Conservation (phyloP, 2,329 filamentous ascomycete species). For the Emergomyces africanus region DNA sequence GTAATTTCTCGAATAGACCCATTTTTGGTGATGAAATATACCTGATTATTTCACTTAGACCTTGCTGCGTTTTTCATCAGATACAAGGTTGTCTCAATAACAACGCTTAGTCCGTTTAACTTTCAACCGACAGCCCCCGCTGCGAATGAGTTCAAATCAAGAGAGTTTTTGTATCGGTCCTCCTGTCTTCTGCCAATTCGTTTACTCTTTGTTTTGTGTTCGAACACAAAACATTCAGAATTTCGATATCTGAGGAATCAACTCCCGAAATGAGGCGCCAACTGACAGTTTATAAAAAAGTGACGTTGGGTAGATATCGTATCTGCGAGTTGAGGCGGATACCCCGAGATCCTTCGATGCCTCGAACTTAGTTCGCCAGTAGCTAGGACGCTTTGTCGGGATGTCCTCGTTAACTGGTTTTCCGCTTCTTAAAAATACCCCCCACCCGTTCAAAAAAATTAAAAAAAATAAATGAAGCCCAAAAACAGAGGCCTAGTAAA, state of each 20-base stretch:
- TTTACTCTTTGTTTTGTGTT: neutral
- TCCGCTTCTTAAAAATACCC: neutral
- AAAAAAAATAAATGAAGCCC: neutral
- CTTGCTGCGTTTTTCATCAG: neutral
- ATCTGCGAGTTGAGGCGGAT: neutral
- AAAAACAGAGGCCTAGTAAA: neutral
- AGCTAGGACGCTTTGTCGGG: neutral
- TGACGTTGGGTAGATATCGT: neutral
- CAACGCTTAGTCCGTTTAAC: neutral
- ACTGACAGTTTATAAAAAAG: neutral
- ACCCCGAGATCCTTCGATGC: neutral
- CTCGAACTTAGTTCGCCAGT: neutral
- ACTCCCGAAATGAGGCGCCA: neutral
- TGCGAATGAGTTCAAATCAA: neutral
- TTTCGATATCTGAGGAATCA: neutral
- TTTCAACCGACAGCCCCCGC: neutral
- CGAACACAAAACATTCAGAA: neutral
- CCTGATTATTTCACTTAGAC: neutral
- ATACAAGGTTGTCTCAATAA: neutral
- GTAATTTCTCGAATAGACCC: conserved; percentile 39
- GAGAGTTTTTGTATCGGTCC: neutral
- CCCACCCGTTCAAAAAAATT: neutral
- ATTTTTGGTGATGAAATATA: conserved; percentile 17
- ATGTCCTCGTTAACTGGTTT: neutral
- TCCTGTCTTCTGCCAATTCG: neutral